Conservation (phyloP, 306 rosid genomes). For the Quercus ilex region DNA sequence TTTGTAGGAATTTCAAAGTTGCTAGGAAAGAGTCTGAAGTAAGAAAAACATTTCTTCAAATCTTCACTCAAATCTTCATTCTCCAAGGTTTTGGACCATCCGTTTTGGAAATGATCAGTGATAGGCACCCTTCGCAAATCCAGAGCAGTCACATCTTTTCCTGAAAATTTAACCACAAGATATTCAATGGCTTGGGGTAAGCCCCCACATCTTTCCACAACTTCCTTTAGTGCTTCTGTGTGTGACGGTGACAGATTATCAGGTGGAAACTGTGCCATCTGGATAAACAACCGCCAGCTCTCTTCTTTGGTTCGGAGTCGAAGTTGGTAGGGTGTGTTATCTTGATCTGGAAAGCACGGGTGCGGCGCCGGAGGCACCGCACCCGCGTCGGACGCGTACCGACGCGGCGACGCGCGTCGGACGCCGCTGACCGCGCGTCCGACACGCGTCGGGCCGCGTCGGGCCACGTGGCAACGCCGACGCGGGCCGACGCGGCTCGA, state of each 20-base stretch:
- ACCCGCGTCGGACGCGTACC: too few relatives aligned
- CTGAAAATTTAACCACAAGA: constrained; percentile 17
- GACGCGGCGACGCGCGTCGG: too few relatives aligned
- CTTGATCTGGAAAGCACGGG: too few relatives aligned
- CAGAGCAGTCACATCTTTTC: neutral
- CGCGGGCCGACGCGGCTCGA: too few relatives aligned
- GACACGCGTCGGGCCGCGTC: too few relatives aligned
- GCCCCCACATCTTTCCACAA: constrained; percentile 25
- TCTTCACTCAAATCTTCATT: neutral
- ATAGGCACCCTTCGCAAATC: constrained; percentile 5
- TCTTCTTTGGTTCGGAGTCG: constrained; percentile 36
- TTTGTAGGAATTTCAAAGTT: constrained; percentile 36
- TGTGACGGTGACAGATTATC: neutral
- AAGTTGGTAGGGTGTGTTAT: constrained; percentile 2
- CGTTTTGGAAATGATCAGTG: constrained; percentile 1
- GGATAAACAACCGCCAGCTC: constrained; percentile 20
- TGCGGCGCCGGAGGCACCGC: too few relatives aligned
- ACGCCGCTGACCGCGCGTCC: too few relatives aligned
- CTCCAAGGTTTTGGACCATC: constrained; percentile 13
- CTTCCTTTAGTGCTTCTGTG: constrained; percentile 10
- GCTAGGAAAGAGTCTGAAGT: constrained; percentile 29
- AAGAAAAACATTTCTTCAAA: constrained; percentile 11
- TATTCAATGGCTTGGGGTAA: constrained; percentile 24
- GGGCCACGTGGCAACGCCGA: too few relatives aligned
- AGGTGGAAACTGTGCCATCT: constrained; percentile 11